Evolutionary conservation across 140 eudicot genomes (phyloP).

Genomic region (Anethum foeniculum): DNA sequence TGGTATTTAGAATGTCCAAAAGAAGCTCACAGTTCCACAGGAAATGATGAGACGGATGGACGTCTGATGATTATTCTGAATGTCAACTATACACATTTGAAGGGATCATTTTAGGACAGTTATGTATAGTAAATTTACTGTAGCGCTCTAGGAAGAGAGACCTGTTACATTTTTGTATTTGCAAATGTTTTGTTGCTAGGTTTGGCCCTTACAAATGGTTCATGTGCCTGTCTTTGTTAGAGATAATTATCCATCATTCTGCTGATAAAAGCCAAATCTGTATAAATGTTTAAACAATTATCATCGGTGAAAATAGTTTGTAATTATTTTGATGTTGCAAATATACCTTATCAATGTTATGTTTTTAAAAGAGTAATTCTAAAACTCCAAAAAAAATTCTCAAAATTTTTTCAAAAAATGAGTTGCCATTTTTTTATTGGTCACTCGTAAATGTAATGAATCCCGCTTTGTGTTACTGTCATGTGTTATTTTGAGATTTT

Average conservation of each 20-base stretch:
- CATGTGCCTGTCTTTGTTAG: not conserved
- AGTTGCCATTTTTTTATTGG: too few species aligned
- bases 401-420: too few species aligned
- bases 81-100: slow-evolving; percentile 21
- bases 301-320: not conserved
- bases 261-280: not conserved
- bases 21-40: slow-evolving; percentile 27
- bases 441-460: too few species aligned
- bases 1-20: slow-evolving; percentile 26
- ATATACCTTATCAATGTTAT: too few species aligned
- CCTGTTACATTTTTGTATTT: slow-evolving; percentile 15
- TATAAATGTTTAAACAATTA: not conserved
- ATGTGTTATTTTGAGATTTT: too few species aligned
- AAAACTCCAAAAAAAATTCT: too few species aligned
- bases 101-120: slow-evolving; percentile 33
- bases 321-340: not conserved
- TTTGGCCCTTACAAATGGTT: not conserved
- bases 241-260: not conserved
- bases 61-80: not conserved
- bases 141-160: slow-evolving; percentile 35
- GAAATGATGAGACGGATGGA: not conserved
- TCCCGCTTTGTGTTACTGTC: too few species aligned
- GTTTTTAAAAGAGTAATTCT: too few species aligned
- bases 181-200: not conserved
- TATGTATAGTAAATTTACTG: slow-evolving; percentile 45